Percentiles rank a stretch among this genome's conserved stretches.
Conservation (phyloP, 2,329 filamentous ascomycete genomes). For the Neopestalotiopsis sp. region DNA sequence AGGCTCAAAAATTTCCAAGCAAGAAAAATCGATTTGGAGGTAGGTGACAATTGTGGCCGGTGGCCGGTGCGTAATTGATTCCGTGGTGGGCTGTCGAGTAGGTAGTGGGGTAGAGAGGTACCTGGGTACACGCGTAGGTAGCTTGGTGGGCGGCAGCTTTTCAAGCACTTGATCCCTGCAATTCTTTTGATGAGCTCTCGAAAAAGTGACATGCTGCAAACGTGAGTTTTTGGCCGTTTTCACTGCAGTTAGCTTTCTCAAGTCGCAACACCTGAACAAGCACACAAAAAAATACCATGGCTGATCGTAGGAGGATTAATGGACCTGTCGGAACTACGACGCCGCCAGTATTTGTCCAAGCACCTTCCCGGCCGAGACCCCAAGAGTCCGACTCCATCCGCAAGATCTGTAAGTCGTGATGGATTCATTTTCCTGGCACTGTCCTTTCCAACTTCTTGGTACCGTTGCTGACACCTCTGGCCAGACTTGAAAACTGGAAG, state of each 20-base stretch:
- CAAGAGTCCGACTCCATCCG: constrained; percentile 71
- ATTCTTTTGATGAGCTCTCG: background rate
- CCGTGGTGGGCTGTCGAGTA: constrained; percentile 4
- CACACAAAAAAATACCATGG: constrained; percentile 52
- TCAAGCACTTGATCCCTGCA: background rate
- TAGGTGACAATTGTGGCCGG: constrained; percentile 1
- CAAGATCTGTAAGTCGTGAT: constrained; percentile 76
- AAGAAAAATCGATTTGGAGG: constrained; percentile 17
- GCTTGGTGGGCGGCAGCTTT: background rate
- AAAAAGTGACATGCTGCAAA: background rate
- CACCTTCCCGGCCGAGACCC: constrained; percentile 49
- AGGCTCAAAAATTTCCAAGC: constrained; percentile 6
- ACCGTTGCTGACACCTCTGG: constrained; percentile 5
- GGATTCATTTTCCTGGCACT: background rate
- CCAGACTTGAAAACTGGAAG: constrained; percentile 88
- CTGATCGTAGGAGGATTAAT: constrained; percentile 89
- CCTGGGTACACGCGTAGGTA: background rate
- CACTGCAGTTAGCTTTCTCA: background rate
- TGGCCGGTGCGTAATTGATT: constrained; percentile 19
- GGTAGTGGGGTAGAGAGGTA: constrained; percentile 5
- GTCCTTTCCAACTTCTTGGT: background rate
- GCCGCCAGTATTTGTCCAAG: constrained; percentile 70
- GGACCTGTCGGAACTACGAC: constrained; percentile 79
- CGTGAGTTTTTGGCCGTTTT: background rate
- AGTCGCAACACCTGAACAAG: background rate